These are phyloP conservation scores for Oryza brachyantha DNA, from an alignment of 176 grass and related monocot genomes.

Conservation along the genomic window DNA sequence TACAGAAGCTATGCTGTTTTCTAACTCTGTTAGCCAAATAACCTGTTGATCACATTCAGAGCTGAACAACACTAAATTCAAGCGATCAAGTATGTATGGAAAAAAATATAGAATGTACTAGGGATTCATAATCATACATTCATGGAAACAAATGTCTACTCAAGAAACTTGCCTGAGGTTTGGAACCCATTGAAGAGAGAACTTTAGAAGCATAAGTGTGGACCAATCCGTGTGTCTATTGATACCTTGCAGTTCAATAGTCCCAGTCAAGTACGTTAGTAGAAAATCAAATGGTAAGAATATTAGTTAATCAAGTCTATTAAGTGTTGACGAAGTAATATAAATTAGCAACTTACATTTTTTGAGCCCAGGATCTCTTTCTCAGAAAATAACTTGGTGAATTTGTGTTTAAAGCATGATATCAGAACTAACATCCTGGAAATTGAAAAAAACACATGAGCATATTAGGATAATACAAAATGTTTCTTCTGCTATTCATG, in stretches of 20 bases:
- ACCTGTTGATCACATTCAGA: not conserved
- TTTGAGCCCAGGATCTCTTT: constrained; percentile 82
- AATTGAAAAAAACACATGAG: constrained; percentile 31
- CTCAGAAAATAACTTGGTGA: constrained; percentile 50
- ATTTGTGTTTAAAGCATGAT: constrained; percentile 86
- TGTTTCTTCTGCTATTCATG: not conserved
- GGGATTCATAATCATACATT: not conserved
- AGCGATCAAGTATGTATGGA: not conserved
- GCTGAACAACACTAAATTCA: not conserved
- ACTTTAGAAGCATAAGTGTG: constrained; percentile 64
- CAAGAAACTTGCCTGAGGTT: constrained; percentile 56
- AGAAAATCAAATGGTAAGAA: constrained; percentile 20
- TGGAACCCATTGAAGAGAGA: constrained; percentile 52
- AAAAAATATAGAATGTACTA: not conserved
- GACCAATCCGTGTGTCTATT: constrained; percentile 76
- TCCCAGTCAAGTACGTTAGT: constrained; percentile 36
- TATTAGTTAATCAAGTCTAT: constrained; percentile 23
- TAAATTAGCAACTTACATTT: constrained; percentile 60
- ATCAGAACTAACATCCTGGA: constrained; percentile 70
- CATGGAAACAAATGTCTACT: constrained; percentile 21
- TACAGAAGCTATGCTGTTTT: not conserved
- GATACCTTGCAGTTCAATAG: constrained; percentile 52
- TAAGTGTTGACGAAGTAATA: constrained; percentile 20
- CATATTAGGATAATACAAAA: constrained; percentile 27
- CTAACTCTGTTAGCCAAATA: not conserved